These are phyloP conservation scores for Chenopodium suecicum DNA, from an alignment of 148 eudicot genomes.

Conservation along the genomic window DNA sequence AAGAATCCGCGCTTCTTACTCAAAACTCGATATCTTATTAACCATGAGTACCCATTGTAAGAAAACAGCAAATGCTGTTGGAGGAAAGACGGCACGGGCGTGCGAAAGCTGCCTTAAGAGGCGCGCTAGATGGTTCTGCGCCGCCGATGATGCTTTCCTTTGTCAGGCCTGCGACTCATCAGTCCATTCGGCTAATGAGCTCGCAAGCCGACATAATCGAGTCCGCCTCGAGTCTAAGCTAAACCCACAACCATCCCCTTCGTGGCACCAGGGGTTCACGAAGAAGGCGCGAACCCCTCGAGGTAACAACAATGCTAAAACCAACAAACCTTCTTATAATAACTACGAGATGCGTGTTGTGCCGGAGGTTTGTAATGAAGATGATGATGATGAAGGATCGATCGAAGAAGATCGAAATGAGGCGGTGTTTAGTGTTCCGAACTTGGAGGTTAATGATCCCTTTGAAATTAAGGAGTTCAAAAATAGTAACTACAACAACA, in stretches of 20 bases:
- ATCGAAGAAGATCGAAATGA: background rate
- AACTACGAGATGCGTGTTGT: background rate
- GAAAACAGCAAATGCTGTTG: conserved; percentile 20
- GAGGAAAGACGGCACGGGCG: conserved; percentile 54
- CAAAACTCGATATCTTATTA: no score
- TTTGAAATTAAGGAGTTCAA: background rate
- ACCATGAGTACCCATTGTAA: background rate
- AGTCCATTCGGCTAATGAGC: conserved; percentile 63
- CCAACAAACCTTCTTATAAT: background rate
- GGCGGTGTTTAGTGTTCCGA: conserved; percentile 24
- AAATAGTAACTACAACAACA: background rate
- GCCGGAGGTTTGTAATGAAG: background rate
- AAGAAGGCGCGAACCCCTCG: conserved; percentile 26
- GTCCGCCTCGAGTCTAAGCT: conserved; percentile 39
- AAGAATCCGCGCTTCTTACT: no score
- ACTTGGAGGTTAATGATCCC: conserved; percentile 3
- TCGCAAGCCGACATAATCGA: conserved; percentile 57
- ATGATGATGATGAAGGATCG: background rate
- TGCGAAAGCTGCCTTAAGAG: conserved; percentile 56
- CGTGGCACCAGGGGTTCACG: conserved; percentile 21
- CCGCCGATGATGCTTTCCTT: conserved; percentile 69
- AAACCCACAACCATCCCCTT: background rate
- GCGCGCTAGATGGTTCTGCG: conserved; percentile 62
- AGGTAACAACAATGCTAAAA: background rate
- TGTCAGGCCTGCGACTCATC: conserved; percentile 55